A percentile compares a stretch with the other conserved stretches of the same genome.
These are phyloP conservation scores for Magnaporthiopsis rhizophila DNA, from an alignment of 2,329 filamentous ascomycete genomes.

Conservation along the genomic window DNA sequence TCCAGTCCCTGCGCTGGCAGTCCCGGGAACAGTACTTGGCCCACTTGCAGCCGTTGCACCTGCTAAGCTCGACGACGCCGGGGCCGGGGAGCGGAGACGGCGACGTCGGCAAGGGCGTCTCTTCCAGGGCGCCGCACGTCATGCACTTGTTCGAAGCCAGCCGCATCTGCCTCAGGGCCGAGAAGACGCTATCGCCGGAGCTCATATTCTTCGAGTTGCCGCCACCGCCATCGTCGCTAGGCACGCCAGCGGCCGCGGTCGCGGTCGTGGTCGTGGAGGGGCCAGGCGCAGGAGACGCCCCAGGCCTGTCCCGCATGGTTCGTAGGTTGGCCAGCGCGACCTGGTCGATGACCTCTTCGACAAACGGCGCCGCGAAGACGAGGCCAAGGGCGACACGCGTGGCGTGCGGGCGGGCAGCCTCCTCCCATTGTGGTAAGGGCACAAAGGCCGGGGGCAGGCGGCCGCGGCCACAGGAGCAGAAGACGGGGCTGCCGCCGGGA, in stretches of 20 bases:
- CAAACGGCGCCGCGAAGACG: constrained; percentile 34
- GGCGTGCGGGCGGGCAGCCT: constrained; percentile 29
- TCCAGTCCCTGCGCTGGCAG: constrained; percentile 49
- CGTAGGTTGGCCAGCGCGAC: constrained; percentile 1
- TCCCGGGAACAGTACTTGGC: constrained; percentile 41
- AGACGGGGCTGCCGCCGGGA: constrained; percentile 16
- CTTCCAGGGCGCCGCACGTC: constrained; percentile 25
- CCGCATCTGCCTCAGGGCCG: neutral
- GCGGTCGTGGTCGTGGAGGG: neutral
- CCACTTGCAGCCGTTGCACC: constrained; percentile 34
- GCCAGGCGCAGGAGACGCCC: neutral
- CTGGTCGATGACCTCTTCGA: constrained; percentile 30
- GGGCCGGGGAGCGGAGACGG: constrained; percentile 10
- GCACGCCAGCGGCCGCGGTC: neutral
- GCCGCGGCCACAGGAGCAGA: constrained; percentile 40
- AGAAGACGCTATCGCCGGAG: neutral
- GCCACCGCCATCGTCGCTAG: neutral
- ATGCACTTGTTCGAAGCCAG: constrained; percentile 22
- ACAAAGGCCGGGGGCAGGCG: constrained; percentile 31
- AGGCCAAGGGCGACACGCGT: constrained; percentile 53
- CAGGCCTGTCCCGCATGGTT: neutral
- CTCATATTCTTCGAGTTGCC: neutral
- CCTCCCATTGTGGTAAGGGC: constrained; percentile 34
- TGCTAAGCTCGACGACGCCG: constrained; percentile 24
- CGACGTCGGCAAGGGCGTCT: constrained; percentile 7